These are phyloP conservation scores for Penicillium fimorum DNA, from an alignment of 495 filamentous ascomycete species.

Conservation along the genomic window DNA sequence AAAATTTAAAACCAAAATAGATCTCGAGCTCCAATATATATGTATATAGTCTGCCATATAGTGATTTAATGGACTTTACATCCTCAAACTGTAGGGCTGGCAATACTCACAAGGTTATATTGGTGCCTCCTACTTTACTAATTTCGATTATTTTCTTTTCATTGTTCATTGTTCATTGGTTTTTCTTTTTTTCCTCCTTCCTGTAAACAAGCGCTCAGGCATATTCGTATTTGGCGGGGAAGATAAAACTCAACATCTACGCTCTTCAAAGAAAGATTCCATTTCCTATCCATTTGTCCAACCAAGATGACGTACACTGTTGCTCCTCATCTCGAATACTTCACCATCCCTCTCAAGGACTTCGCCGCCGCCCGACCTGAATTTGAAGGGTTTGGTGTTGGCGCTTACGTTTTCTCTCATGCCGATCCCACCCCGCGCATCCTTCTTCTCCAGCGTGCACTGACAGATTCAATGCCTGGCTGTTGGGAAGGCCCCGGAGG, in stretches of 20 bases:
- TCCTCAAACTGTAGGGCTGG: too few relatives aligned
- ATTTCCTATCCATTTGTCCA: neutral
- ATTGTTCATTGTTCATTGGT: too few relatives aligned
- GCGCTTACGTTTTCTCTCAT: constrained; percentile 44
- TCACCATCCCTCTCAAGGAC: constrained; percentile 34
- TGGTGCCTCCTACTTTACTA: neutral
- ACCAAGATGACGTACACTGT: constrained; percentile 26
- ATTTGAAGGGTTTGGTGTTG: constrained; percentile 37
- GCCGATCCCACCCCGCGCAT: constrained; percentile 24
- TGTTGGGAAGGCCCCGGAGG: constrained; percentile 63
- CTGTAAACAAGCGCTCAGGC: neutral
- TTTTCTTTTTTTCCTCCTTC: neutral
- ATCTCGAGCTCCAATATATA: neutral
- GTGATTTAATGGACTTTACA: neutral
- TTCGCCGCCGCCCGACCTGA: constrained; percentile 36
- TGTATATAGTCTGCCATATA: neutral
- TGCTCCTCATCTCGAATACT: constrained; percentile 39
- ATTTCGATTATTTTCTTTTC: neutral
- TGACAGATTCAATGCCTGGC: constrained; percentile 43
- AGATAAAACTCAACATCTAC: neutral
- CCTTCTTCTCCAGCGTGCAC: constrained; percentile 54
- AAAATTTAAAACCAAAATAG: neutral
- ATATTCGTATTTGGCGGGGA: neutral
- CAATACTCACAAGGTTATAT: too few relatives aligned
- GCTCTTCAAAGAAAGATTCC: neutral